A percentile compares a stretch with the other conserved stretches of the same genome.
These are phyloP conservation scores for Acer saccharum DNA, from an alignment of 345 rosid species.

Conservation along the genomic window DNA sequence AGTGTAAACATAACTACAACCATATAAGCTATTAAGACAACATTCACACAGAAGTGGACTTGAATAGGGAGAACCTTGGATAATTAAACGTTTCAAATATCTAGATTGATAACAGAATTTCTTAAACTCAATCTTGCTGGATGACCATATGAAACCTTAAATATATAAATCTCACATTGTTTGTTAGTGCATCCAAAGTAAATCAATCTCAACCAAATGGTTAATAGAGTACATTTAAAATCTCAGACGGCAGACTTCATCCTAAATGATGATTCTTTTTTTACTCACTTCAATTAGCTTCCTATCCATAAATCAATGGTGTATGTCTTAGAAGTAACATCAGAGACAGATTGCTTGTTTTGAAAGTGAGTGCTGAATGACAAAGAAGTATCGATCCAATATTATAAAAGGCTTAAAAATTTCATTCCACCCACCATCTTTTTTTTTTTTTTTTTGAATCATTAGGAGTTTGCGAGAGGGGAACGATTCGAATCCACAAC, in stretches of 20 bases:
- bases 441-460: too few species aligned
- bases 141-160: neutral
- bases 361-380: too few species aligned
- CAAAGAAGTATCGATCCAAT: too few species aligned
- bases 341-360: neutral
- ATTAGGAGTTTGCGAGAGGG: too few species aligned
- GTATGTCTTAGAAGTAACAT: neutral
- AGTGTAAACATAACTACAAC: neutral
- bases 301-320: neutral
- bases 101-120: too few species aligned
- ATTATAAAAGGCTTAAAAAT: neutral
- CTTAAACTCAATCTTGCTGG: neutral
- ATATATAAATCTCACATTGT: neutral
- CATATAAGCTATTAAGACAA: neutral
- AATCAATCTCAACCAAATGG: conserved; percentile 7
- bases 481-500: too few species aligned
- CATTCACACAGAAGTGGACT: neutral
- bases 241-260: neutral
- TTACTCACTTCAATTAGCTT: neutral
- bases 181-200: neutral
- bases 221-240: neutral
- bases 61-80: neutral
- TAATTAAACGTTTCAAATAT: neutral
- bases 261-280: neutral
- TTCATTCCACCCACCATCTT: neutral